Evolutionary conservation across 768 basidiomycete species (phyloP), one percentile per base, ranked within the genome.

Genomic region (Daedalea quercina): DNA sequence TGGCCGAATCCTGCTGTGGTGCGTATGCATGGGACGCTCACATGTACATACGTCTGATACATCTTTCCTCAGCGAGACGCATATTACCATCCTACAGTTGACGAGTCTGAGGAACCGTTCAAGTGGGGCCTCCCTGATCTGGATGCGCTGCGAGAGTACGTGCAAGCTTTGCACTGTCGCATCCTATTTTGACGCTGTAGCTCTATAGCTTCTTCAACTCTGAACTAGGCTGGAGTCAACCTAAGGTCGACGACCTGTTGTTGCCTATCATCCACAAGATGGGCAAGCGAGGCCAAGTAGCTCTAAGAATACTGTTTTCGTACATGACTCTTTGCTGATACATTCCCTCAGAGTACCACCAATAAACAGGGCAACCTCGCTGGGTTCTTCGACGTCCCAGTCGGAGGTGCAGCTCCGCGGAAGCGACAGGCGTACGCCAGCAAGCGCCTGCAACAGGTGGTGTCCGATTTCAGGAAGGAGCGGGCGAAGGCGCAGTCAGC

Each of bases 71-170:
- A 96, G 93, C 75, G 88, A 53, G 91, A 95, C 54, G 95, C 92
- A 9, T 99, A 99, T 68, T 88, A 89, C 63, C 83, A 93, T 63
- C 95, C 95, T 0, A 80, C 85, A 0, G 88, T 95, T 7, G 94
- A 97, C 64, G 80, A 82, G 35, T 95, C 93, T 0, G 85, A 93
- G 51, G 94, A 97, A 57, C 85, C 89, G 0, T 98, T 99, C 67
- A 90, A 92, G 61, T 99, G 95, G 95, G 94, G 91, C 3, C 72
- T 94, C 56, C 92, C 94, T n/a, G 96, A 98, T 65, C 80, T 99
- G 1, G 92, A 96, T 63, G 94, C 86, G 2, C 78, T 99, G 50
- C 82, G 94, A 57, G 69, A 77, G 91, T 94, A 65, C 51, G 82
- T 70, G 8, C 40, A 9, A 25, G 23, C 37, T 12, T 7, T 25